Evolutionary conservation across 2,329 filamentous ascomycete genomes (phyloP).

Genomic region (Didymella pomorum): DNA sequence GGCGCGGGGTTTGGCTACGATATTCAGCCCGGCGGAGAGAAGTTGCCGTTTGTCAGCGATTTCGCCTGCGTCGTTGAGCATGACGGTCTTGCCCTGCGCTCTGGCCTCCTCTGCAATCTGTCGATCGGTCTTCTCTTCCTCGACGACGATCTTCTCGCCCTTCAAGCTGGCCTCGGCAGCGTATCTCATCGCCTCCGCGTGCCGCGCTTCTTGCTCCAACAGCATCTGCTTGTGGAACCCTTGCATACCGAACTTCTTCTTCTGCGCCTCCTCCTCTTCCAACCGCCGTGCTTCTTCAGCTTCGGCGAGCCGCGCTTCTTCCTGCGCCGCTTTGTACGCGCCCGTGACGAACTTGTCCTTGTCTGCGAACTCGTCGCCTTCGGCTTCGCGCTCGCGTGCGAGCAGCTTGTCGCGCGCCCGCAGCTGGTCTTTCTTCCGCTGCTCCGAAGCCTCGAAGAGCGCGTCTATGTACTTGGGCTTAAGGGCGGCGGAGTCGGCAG

Average conservation of each 20-base stretch:
- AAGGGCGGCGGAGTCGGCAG: slow-evolving; percentile 63
- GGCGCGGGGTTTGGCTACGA: slow-evolving; percentile 66
- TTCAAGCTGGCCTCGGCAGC: slow-evolving; percentile 56
- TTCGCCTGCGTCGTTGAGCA: slow-evolving; percentile 82
- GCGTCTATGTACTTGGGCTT: slow-evolving; percentile 82
- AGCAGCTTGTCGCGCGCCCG: slow-evolving; percentile 84
- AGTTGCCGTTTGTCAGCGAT: slow-evolving; percentile 86
- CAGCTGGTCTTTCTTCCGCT: slow-evolving; percentile 78
- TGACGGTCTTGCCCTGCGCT: slow-evolving; percentile 68
- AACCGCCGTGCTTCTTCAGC: slow-evolving; percentile 74
- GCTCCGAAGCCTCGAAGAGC: slow-evolving; percentile 74
- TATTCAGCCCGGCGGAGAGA: slow-evolving; percentile 76
- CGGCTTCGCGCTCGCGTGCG: slow-evolving; percentile 77
- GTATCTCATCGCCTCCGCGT: slow-evolving; percentile 74
- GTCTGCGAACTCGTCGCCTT: slow-evolving; percentile 80
- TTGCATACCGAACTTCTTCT: slow-evolving; percentile 74
- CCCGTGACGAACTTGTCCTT: slow-evolving; percentile 89
- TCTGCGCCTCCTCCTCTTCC: slow-evolving; percentile 71
- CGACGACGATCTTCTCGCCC: slow-evolving; percentile 12
- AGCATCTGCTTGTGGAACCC: slow-evolving; percentile 80
- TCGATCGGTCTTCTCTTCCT: slow-evolving; percentile 64
- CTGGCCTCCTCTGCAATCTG: slow-evolving; percentile 74
- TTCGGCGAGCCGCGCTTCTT: slow-evolving; percentile 74
- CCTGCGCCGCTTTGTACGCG: slow-evolving; percentile 82
- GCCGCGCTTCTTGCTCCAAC: slow-evolving; percentile 72